These are phyloP conservation scores for Lasiodiplodia gonubiensis DNA, from an alignment of 2,329 filamentous ascomycete species.

Conservation along the genomic window DNA sequence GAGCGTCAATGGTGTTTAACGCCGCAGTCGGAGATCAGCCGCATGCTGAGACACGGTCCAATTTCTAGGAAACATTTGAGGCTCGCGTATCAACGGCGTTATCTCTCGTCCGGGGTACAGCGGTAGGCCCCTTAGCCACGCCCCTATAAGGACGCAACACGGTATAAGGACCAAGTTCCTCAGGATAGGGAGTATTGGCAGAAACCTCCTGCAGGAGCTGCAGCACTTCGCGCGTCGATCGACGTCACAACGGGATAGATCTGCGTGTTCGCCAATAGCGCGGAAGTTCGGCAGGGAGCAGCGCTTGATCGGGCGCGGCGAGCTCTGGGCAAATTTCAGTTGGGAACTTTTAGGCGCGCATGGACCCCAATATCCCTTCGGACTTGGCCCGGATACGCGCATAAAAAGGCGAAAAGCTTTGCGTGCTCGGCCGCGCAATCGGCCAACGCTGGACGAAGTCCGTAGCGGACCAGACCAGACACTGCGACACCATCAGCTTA, in stretches of 20 bases:
- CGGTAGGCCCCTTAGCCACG: background rate
- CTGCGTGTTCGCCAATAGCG: slow-evolving; percentile 9
- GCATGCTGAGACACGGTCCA: slow-evolving; percentile 5
- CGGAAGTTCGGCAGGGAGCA: slow-evolving; percentile 3
- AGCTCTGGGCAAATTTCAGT: slow-evolving; percentile 17
- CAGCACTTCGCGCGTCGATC: background rate
- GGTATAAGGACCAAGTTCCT: slow-evolving; percentile 9
- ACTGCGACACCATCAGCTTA: background rate
- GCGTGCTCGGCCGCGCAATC: background rate
- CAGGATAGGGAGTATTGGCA: slow-evolving; percentile 2
- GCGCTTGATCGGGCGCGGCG: background rate
- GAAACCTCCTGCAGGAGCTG: background rate
- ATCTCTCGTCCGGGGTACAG: slow-evolving; percentile 19
- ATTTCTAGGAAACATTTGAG: background rate
- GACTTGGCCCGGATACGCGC: slow-evolving; percentile 8
- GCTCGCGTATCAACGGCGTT: slow-evolving; percentile 3
- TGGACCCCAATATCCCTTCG: slow-evolving; percentile 18
- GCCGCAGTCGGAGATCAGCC: slow-evolving; percentile 13
- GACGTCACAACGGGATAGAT: slow-evolving; percentile 1
- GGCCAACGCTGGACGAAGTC: background rate
- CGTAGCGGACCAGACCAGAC: background rate
- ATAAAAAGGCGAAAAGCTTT: background rate
- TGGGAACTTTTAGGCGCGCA: slow-evolving; percentile 20
- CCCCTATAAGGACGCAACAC: slow-evolving; percentile 15
- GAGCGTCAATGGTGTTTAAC: background rate